Base-by-base conservation (phyloP, 495 filamentous ascomycete species). In the Apodospora peruviana region DNA sequence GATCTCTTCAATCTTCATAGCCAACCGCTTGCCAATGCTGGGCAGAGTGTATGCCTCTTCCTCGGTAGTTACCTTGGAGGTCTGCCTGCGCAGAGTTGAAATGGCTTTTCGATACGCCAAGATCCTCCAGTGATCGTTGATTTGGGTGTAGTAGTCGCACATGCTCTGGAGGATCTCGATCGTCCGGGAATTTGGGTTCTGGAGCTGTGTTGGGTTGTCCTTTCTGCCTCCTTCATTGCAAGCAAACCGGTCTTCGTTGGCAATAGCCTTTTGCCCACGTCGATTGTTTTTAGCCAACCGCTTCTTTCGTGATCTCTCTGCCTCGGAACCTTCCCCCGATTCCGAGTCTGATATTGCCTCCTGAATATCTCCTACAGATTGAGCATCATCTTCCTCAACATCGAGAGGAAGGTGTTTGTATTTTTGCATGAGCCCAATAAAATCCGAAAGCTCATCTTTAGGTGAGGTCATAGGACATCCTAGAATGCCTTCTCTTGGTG, bases 1-100 rank as follows among this genome's bases (percentile, higher is more conserved):
- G 40, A 96, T 96, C 59, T 98, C 93, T 58, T 94, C 86, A 47
- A 98, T 96, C 58, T 96, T 96, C 35, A 76, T 73, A 0, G 93
- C 93, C 14, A 98, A 64, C 10, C 88, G 79, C 7, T 69, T 46
- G 24, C 93, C 93, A 52, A 98, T 85, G 46, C 79, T 78, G 1
- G 84, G 80, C 3, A 96, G 77, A 5, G 62, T 57, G 17, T 70
- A 65, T 0, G 93, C 93, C 66, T 95, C 78, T 23, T 81, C 71
- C 40, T 75, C 77, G 11, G 83, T 89, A 9, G 59, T 68, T 50
- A 96, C 83, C 57, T 81, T 85, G 46, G 66, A 70, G 0, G 66
- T 58, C 50, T 95, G 88, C 21, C 78, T 81, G 14, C 78, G 76
- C 32, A 98, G 74, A 2, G 82, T 86, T 35, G 74, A 64, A 50